A percentile compares a stretch with the other conserved stretches of the same genome.
These are phyloP conservation scores for Combretum micranthum DNA, from an alignment of 345 rosid genomes.

Conservation along the genomic window DNA sequence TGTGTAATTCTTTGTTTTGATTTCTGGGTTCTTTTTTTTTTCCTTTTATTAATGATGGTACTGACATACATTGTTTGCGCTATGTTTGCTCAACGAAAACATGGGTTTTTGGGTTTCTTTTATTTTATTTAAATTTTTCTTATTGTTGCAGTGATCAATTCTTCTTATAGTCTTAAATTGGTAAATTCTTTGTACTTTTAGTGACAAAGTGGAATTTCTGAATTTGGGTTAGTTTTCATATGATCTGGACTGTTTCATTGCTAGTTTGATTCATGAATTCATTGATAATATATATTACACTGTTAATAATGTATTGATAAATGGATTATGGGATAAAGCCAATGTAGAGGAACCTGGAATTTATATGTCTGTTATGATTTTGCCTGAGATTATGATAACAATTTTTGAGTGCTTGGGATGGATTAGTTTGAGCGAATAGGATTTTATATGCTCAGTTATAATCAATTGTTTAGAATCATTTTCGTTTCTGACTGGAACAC, in stretches of 20 bases:
- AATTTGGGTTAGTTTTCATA: too few relatives aligned
- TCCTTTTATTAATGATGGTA: too few relatives aligned
- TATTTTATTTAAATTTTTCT: background rate
- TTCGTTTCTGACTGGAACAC: background rate
- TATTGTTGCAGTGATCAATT: background rate
- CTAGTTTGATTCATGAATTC: too few relatives aligned
- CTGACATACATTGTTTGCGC: conserved; percentile 1
- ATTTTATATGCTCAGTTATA: background rate
- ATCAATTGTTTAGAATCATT: background rate
- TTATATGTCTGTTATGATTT: background rate
- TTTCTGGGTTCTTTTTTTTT: conserved; percentile 1
- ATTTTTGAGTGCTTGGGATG: background rate
- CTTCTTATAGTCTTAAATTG: too few relatives aligned
- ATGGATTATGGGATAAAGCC: too few relatives aligned
- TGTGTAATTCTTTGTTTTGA: conserved; percentile 2
- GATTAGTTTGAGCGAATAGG: too few relatives aligned
- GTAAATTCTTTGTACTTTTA: too few relatives aligned
- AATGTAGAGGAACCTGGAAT: too few relatives aligned
- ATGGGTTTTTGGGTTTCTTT: background rate
- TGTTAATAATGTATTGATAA: too few relatives aligned
- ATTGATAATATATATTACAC: too few relatives aligned
- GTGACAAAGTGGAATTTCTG: too few relatives aligned
- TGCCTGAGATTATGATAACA: background rate
- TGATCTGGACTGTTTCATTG: too few relatives aligned
- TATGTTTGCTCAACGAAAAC: background rate